Conservation (phyloP, 768 basidiomycete species). For the Mrakia frigida region DNA sequence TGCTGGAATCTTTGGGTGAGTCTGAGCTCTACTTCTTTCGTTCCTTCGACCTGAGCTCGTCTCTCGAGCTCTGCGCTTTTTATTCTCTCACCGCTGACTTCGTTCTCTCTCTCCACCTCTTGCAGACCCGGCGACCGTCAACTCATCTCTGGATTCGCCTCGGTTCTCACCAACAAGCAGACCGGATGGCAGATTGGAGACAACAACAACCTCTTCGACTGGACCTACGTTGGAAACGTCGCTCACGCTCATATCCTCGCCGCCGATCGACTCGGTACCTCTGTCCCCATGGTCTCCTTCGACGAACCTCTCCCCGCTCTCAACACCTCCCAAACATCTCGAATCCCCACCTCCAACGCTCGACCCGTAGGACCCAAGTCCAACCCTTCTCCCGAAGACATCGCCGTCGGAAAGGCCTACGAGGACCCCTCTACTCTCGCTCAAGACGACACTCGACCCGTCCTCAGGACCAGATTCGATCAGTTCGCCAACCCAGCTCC, state of each 20-base stretch:
- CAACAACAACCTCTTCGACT: slow-evolving; percentile 90
- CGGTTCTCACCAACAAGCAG: slow-evolving; percentile 72
- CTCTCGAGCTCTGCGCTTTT: not conserved
- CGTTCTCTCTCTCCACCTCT: not conserved
- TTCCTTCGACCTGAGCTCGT: not conserved
- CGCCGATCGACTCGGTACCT: slow-evolving; percentile 64
- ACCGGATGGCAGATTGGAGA: slow-evolving; percentile 90
- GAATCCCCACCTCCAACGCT: slow-evolving; percentile 71
- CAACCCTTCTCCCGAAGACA: slow-evolving; percentile 49
- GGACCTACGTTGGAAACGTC: slow-evolving; percentile 94
- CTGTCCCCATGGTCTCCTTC: slow-evolving; percentile 27
- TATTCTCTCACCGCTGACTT: too few species aligned
- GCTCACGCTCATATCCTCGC: slow-evolving; percentile 91
- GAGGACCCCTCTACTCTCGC: slow-evolving; percentile 43
- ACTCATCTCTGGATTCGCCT: slow-evolving; percentile 68
- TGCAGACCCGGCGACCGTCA: slow-evolving; percentile 76
- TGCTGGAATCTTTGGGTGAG: slow-evolving; percentile 91
- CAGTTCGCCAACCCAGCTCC: slow-evolving; percentile 52
- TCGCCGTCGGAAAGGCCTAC: slow-evolving; percentile 48
- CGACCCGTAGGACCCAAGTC: slow-evolving; percentile 80
- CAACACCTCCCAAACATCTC: slow-evolving; percentile 59
- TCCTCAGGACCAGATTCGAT: slow-evolving; percentile 75
- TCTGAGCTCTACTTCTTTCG: too few species aligned
- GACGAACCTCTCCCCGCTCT: slow-evolving; percentile 56
- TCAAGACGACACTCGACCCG: slow-evolving; percentile 50